Evolutionary conservation across 352 stramenopile species (phyloP).

Genomic region (Pythium scleroteichum): DNA sequence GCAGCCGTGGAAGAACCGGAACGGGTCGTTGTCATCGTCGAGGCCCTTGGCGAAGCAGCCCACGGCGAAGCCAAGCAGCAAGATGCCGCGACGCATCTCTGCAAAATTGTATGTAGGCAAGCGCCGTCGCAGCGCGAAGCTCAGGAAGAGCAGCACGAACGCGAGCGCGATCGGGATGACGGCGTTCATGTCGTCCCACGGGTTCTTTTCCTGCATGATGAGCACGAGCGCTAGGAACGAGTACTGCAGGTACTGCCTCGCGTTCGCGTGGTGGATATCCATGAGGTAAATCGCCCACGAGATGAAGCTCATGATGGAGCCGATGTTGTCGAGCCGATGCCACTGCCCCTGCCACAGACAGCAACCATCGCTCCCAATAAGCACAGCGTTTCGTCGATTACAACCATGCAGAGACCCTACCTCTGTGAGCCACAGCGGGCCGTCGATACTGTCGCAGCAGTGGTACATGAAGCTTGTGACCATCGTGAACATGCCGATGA

Average conservation of each 20-base stretch:
- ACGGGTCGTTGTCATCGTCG: constrained; percentile 73
- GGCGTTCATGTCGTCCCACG: constrained; percentile 69
- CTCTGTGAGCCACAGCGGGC: constrained; percentile 75
- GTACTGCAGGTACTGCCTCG: constrained; percentile 68
- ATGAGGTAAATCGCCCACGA: constrained; percentile 78
- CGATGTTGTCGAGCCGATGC: constrained; percentile 83
- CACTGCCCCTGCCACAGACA: constrained; percentile 50
- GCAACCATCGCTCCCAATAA: background rate
- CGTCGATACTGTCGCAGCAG: constrained; percentile 75
- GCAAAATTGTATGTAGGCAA: constrained; percentile 57
- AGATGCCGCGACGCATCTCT: constrained; percentile 47
- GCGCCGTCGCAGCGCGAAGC: constrained; percentile 38
- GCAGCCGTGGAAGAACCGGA: constrained; percentile 82
- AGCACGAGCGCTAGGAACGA: constrained; percentile 63
- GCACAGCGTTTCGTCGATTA: background rate
- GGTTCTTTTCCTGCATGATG: constrained; percentile 76
- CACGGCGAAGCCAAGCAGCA: constrained; percentile 50
- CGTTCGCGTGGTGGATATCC: constrained; percentile 45
- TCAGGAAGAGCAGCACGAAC: constrained; percentile 45
- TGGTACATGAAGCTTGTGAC: constrained; percentile 80
- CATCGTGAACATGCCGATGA: constrained; percentile 81
- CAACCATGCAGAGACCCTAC: no score
- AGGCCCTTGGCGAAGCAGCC: constrained; percentile 63
- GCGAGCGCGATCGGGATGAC: constrained; percentile 45
- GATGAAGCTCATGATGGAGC: constrained; percentile 83